Percentiles rank a stretch among this genome's conserved stretches.
Conservation (phyloP, 441 rosid genomes). For the Pelargonium citronellum region DNA sequence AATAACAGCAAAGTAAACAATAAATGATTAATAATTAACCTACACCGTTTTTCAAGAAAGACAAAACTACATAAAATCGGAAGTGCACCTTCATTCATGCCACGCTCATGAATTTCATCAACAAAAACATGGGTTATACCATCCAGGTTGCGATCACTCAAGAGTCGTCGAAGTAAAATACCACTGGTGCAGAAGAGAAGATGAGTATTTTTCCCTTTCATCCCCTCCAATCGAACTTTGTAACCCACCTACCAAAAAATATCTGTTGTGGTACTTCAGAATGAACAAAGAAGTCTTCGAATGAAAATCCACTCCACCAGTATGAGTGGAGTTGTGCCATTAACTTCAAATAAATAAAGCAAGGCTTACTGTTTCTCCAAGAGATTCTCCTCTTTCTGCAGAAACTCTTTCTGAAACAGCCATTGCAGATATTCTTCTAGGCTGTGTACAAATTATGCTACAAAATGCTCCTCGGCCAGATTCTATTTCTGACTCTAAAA, state of each 20-base stretch:
- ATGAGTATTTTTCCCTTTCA: constrained; percentile 91
- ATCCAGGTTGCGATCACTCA: constrained; percentile 79
- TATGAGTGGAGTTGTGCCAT: constrained; percentile 10
- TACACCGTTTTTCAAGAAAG: constrained; percentile 17
- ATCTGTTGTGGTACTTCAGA: constrained; percentile 46
- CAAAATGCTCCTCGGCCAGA: constrained; percentile 98
- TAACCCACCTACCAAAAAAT: constrained; percentile 86
- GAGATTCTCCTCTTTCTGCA: constrained; percentile 92
- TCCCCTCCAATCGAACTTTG: constrained; percentile 97
- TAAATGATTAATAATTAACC: constrained; percentile 10
- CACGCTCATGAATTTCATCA: constrained; percentile 98
- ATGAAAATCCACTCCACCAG: constrained; percentile 6
- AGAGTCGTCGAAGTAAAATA: constrained; percentile 76
- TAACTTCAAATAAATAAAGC: constrained; percentile 20
- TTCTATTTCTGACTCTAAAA: constrained; percentile 93
- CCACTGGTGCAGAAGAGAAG: constrained; percentile 99
- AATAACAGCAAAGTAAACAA: constrained; percentile 12
- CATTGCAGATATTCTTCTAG: constrained; percentile 97
- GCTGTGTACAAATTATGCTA: constrained; percentile 93
- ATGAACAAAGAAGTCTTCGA: constrained; percentile 37
- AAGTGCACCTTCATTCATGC: constrained; percentile 93
- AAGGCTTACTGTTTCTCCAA: constrained; percentile 84
- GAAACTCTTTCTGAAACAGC: constrained; percentile 97
- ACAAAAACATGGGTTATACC: constrained; percentile 97
- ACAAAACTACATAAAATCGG: constrained; percentile 15